A percentile compares a stretch with the other conserved stretches of the same genome.
phyloP scores from a whole-genome alignment of 768 basidiomycete species.

The Rhodotorula toruloides region DNA sequence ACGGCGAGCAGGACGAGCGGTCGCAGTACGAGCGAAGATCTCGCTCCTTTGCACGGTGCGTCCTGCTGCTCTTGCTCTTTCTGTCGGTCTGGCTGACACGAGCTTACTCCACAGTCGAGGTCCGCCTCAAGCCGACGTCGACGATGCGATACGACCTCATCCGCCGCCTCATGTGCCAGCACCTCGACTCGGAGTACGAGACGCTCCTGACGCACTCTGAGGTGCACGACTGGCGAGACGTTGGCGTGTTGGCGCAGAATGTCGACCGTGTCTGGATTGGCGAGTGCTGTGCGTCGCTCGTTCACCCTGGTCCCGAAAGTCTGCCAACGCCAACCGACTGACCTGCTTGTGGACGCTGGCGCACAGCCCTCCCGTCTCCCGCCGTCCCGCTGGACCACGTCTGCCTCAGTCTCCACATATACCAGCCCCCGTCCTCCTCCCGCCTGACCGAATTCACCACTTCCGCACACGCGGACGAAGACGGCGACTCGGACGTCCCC shows the following conservation, averaged over 20 bases:
- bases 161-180: slow-evolving; percentile 59
- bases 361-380: slow-evolving; percentile 11
- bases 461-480: slow-evolving; percentile 47
- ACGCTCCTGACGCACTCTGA: slow-evolving; percentile 65
- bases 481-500: slow-evolving; percentile 68
- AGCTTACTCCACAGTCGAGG: slow-evolving; percentile 60
- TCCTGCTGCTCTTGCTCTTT: too few species aligned
- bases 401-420: slow-evolving; percentile 72
- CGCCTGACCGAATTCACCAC: slow-evolving; percentile 58
- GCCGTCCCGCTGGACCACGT: slow-evolving; percentile 21
- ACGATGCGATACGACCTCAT: slow-evolving; percentile 71
- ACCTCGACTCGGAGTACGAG: slow-evolving; percentile 57
- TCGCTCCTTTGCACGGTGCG: slow-evolving; percentile 12
- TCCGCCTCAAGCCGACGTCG: slow-evolving; percentile 63
- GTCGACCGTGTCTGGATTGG: slow-evolving; percentile 71
- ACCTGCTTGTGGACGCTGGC: too few species aligned
- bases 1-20: neutral
- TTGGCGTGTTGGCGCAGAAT: slow-evolving; percentile 63
- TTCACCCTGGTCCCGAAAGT: neutral
- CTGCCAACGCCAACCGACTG: too few species aligned
- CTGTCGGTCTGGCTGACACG: neutral
- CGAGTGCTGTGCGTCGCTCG: slow-evolving; percentile 50
- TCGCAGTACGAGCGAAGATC: slow-evolving; percentile 3
- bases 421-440: slow-evolving; percentile 69
- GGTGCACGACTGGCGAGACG: slow-evolving; percentile 72